Conservation (phyloP, 2,329 filamentous ascomycete genomes). For the Ascochyta pisi region DNA sequence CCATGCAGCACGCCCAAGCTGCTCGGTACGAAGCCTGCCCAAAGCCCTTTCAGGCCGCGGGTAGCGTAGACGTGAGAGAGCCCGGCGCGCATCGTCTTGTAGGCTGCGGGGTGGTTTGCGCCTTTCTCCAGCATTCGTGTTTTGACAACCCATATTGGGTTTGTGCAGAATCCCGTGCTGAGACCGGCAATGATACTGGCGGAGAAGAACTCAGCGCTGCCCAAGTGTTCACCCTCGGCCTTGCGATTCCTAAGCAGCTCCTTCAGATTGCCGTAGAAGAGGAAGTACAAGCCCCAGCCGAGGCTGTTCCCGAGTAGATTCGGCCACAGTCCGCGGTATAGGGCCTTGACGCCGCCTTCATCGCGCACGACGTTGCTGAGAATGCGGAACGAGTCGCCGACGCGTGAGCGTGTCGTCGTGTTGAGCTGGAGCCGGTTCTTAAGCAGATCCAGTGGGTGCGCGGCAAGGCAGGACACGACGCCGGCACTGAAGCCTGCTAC, state of each 20-base stretch:
- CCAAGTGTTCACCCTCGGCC: conserved; percentile 54
- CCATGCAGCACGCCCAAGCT: conserved; percentile 89
- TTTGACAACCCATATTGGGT: conserved; percentile 98
- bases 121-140: conserved; percentile 94
- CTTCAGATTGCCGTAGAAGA: conserved; percentile 70
- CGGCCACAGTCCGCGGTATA: conserved; percentile 89
- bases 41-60: conserved; percentile 83
- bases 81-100: conserved; percentile 77
- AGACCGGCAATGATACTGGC: conserved; percentile 73
- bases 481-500: conserved; percentile 90
- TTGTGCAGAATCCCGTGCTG: conserved; percentile 82
- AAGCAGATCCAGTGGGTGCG: conserved; percentile 93
- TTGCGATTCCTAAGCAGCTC: conserved; percentile 56
- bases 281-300: conserved; percentile 93
- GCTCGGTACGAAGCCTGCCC: conserved; percentile 82
- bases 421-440: conserved; percentile 89
- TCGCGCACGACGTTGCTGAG: conserved; percentile 59
- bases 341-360: conserved; percentile 67
- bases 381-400: conserved; percentile 62
- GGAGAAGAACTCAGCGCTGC: conserved; percentile 77
- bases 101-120: conserved; percentile 75
- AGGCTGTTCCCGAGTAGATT: conserved; percentile 91
- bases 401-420: conserved; percentile 50
- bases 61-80: conserved; percentile 68
- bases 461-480: conserved; percentile 80